Percentiles rank a stretch among this genome's conserved stretches.
These are phyloP conservation scores for Penicillium samsonianum DNA, from an alignment of 495 filamentous ascomycete genomes.

Conservation along the genomic window DNA sequence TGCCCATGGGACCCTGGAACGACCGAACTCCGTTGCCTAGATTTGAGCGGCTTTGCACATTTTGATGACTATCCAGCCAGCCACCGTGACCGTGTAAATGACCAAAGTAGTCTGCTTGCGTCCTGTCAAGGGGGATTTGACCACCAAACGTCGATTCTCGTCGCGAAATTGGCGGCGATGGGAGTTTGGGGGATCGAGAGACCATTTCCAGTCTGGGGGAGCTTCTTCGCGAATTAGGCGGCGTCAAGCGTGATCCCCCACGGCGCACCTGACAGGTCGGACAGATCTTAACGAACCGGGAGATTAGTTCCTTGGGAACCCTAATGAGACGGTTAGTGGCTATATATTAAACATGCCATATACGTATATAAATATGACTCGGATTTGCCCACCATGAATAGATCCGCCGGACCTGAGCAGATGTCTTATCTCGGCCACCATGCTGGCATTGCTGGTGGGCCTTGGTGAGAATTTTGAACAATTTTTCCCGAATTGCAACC, in stretches of 20 bases:
- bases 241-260: constrained; percentile 46
- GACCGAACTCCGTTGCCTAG: constrained; percentile 29
- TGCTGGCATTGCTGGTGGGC: constrained; percentile 60
- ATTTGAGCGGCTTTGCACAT: constrained; percentile 25
- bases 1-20: constrained; percentile 27
- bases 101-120: constrained; percentile 37
- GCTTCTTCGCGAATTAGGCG: constrained; percentile 45
- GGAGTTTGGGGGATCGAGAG: constrained; percentile 44
- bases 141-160: constrained; percentile 39
- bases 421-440: constrained; percentile 62
- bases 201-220: constrained; percentile 43
- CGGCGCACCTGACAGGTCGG: constrained; percentile 53
- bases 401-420: constrained; percentile 55
- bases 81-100: constrained; percentile 30
- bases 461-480: constrained; percentile 58
- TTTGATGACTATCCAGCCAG: constrained; percentile 34
- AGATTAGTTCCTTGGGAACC: constrained; percentile 61
- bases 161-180: constrained; percentile 40
- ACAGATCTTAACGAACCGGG: constrained; percentile 58
- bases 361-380: not conserved
- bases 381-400: constrained; percentile 54
- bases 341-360: not conserved
- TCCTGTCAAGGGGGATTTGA: constrained; percentile 29
- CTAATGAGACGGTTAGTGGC: constrained; percentile 31
- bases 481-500: constrained; percentile 59